Conservation (phyloP, 352 stramenopile genomes). For the Globisporangium megalacanthum region DNA sequence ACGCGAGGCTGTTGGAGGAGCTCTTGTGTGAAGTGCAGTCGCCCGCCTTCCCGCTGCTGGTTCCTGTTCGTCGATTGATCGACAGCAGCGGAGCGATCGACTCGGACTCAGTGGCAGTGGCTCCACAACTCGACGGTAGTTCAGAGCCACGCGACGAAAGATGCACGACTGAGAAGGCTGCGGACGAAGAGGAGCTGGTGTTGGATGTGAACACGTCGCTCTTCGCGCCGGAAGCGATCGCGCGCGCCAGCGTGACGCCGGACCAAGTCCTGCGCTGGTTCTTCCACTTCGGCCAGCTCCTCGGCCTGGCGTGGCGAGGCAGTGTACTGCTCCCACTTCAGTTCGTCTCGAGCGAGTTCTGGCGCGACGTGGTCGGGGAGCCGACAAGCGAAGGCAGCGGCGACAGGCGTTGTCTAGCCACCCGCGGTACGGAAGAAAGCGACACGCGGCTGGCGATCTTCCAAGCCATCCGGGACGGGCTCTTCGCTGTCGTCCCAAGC, state of each 20-base stretch:
- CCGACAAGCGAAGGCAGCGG: background rate
- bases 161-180: background rate
- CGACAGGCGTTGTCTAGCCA: too few relatives aligned
- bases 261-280: slow-evolving; percentile 44
- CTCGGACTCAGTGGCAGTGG: too few relatives aligned
- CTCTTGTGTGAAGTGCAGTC: slow-evolving; percentile 55
- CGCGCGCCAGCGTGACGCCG: slow-evolving; percentile 11
- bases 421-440: background rate
- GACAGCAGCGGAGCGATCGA: background rate
- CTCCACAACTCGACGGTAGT: too few relatives aligned
- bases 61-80: slow-evolving; percentile 7
- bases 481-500: slow-evolving; percentile 46
- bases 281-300: slow-evolving; percentile 45
- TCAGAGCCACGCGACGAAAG: background rate
- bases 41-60: slow-evolving; percentile 46
- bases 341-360: slow-evolving; percentile 42
- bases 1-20: slow-evolving; percentile 45
- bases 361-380: slow-evolving; percentile 23
- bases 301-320: slow-evolving; percentile 61
- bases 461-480: slow-evolving; percentile 40
- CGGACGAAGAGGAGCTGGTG: slow-evolving; percentile 6
- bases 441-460: slow-evolving; percentile 15
- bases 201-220: slow-evolving; percentile 52
- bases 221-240: slow-evolving; percentile 18
- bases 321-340: slow-evolving; percentile 40